phyloP scores from a whole-genome alignment of 345 rosid species.

The Melaleuca quinquenervia region DNA sequence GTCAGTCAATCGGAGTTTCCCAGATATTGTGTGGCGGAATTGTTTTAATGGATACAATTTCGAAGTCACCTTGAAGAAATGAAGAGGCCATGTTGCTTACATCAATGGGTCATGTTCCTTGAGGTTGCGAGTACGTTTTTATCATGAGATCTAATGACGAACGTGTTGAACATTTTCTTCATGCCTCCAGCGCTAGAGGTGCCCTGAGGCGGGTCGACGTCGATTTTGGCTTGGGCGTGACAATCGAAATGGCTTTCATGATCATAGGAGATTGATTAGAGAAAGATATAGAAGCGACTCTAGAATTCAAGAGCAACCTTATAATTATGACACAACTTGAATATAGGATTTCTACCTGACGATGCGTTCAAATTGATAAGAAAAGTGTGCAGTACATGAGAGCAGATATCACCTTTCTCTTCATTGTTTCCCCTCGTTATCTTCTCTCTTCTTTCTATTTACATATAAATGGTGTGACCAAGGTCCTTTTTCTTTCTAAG shows the following conservation, averaged over 20 bases:
- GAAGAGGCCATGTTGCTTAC: not conserved
- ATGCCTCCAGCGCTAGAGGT: not conserved
- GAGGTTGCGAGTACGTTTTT: not conserved
- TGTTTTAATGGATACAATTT: not conserved
- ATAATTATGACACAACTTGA: not conserved
- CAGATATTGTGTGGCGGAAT: not conserved
- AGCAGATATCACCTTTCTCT: not conserved
- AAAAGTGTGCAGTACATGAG: not conserved
- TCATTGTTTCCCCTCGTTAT: not conserved
- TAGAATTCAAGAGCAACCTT: not conserved
- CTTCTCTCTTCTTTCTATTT: not conserved
- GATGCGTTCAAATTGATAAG: not conserved
- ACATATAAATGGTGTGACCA: not conserved
- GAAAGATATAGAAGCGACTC: not conserved
- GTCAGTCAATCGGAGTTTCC: not conserved
- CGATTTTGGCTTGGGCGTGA: not conserved
- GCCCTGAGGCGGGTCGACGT: not conserved
- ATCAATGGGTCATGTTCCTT: not conserved
- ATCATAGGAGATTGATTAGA: not conserved
- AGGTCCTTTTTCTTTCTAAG: not conserved
- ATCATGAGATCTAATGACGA: not conserved
- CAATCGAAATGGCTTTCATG: not conserved
- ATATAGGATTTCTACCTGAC: not conserved
- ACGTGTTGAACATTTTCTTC: not conserved
- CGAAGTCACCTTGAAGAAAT: not conserved